Evolutionary conservation across 2,329 filamentous ascomycete genomes (phyloP).

Genomic region (Colletotrichum lindemuthianum): DNA sequence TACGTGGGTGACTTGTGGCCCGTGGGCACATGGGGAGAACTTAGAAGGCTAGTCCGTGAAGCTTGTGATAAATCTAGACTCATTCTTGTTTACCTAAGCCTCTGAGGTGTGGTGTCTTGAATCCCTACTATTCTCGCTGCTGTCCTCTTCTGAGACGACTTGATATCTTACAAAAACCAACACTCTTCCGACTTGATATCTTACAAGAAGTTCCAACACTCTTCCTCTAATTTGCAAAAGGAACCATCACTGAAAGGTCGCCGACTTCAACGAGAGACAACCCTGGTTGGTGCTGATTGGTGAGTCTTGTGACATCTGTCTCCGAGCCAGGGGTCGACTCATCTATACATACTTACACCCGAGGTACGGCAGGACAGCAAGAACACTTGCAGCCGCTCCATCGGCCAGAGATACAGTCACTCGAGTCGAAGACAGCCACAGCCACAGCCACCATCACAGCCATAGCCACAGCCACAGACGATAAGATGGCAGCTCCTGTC

Average conservation of each 20-base stretch:
- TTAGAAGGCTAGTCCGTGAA: constrained; percentile 18
- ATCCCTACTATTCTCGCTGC: background rate
- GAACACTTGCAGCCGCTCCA: constrained; percentile 27
- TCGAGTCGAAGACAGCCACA: background rate
- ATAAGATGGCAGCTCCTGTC: constrained; percentile 18
- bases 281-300: constrained; percentile 33
- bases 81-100: constrained; percentile 9
- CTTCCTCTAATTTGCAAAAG: background rate
- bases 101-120: background rate
- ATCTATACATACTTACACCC: background rate
- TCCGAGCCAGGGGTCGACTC: background rate
- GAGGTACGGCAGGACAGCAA: constrained; percentile 19
- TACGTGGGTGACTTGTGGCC: constrained; percentile 8
- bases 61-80: constrained; percentile 27
- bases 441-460: background rate
- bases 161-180: background rate
- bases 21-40: constrained; percentile 22
- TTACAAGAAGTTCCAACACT: too few species aligned
- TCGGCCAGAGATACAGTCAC: constrained; percentile 15
- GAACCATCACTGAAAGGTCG: background rate
- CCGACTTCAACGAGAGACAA: constrained; percentile 2
- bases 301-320: background rate
- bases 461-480: background rate
- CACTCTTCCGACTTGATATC: too few species aligned
- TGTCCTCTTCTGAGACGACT: background rate